Conservation (phyloP, 1,284 basidiomycete genomes). For the Cryptococcus sp. region DNA sequence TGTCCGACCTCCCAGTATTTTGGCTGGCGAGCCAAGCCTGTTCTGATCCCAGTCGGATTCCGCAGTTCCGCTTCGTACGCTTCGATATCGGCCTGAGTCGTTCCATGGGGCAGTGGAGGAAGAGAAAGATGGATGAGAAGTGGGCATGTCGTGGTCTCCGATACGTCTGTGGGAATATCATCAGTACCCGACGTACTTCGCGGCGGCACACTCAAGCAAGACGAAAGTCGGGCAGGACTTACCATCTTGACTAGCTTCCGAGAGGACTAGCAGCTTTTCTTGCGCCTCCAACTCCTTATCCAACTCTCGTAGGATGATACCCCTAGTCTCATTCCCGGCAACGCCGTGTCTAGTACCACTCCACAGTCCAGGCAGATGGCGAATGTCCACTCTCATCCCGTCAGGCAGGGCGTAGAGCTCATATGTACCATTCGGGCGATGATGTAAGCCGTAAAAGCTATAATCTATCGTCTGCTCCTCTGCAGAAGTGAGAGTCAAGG, state of each 20-base stretch:
- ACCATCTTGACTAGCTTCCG: conserved; percentile 42
- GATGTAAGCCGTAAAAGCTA: conserved; percentile 65
- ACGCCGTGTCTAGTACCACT: conserved; percentile 53
- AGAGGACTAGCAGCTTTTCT: conserved; percentile 34
- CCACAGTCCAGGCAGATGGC: conserved; percentile 64
- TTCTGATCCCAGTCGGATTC: conserved; percentile 44
- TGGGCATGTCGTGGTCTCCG: conserved; percentile 37
- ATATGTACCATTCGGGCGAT: conserved; percentile 72
- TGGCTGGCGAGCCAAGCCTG: conserved; percentile 35
- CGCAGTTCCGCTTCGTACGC: conserved; percentile 44
- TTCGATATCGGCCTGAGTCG: conserved; percentile 29
- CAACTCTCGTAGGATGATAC: conserved; percentile 68
- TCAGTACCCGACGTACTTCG: background rate
- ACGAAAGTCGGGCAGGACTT: conserved; percentile 11
- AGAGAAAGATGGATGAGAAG: conserved; percentile 46
- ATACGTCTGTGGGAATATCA: conserved; percentile 12
- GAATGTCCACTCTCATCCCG: conserved; percentile 58
- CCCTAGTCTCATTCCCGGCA: conserved; percentile 64
- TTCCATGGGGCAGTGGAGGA: conserved; percentile 40
- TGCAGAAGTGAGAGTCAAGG: conserved; percentile 21
- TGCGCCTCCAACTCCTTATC: conserved; percentile 39
- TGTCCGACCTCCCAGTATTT: conserved; percentile 43
- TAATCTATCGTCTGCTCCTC: conserved; percentile 33
- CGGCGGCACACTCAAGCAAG: background rate
- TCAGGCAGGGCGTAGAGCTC: conserved; percentile 70